Percentiles rank a stretch among this genome's conserved stretches.
These are phyloP conservation scores for Aspergillus fumigatus DNA, from an alignment of 2,329 filamentous ascomycete species.

Conservation along the genomic window DNA sequence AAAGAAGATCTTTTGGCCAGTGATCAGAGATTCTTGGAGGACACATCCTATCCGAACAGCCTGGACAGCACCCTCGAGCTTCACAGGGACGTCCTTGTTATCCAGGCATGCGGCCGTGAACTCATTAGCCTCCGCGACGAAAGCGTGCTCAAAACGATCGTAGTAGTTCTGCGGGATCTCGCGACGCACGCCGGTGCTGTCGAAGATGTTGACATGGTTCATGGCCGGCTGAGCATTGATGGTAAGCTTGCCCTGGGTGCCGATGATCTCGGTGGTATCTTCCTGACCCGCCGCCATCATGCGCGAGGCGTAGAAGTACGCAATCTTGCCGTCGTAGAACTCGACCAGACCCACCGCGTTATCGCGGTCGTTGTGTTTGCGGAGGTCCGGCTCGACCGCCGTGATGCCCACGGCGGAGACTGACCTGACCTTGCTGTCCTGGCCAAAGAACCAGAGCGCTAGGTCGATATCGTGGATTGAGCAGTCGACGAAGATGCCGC, in stretches of 20 bases:
- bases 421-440: slow-evolving; percentile 51
- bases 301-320: slow-evolving; percentile 59
- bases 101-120: slow-evolving; percentile 59
- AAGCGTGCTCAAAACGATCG: slow-evolving; percentile 60
- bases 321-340: slow-evolving; percentile 60
- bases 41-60: slow-evolving; percentile 56
- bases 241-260: slow-evolving; percentile 59
- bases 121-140: slow-evolving; percentile 61
- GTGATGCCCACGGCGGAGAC: slow-evolving; percentile 55
- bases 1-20: slow-evolving; percentile 55
- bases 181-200: slow-evolving; percentile 50
- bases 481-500: slow-evolving; percentile 68
- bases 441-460: slow-evolving; percentile 59
- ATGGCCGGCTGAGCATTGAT: slow-evolving; percentile 57
- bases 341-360: slow-evolving; percentile 63
- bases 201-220: slow-evolving; percentile 55
- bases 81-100: slow-evolving; percentile 51
- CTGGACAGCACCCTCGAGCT: slow-evolving; percentile 54
- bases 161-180: slow-evolving; percentile 62
- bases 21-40: slow-evolving; percentile 54
- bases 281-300: slow-evolving; percentile 68
- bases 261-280: slow-evolving; percentile 64
- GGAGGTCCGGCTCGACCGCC: slow-evolving; percentile 55
- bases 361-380: slow-evolving; percentile 56
- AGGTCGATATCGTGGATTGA: slow-evolving; percentile 68